Percentiles rank a stretch among this genome's conserved stretches.
These are phyloP conservation scores for Fusarium phyllophilum DNA, from an alignment of 2,329 filamentous ascomycete genomes.

Conservation along the genomic window DNA sequence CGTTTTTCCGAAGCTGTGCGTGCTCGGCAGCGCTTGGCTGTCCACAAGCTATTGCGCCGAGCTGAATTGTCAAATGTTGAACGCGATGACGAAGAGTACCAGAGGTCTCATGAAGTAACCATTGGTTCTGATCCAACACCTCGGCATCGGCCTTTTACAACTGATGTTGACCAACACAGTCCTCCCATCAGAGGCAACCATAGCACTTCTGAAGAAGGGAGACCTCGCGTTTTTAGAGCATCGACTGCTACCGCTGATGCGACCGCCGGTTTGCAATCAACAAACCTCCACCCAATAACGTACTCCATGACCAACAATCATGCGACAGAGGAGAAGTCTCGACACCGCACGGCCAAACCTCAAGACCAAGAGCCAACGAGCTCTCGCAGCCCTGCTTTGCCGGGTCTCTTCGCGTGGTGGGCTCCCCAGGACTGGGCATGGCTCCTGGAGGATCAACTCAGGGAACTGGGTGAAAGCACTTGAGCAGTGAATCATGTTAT, in stretches of 20 bases:
- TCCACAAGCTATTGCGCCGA: neutral
- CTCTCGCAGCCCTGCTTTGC: neutral
- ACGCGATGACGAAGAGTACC: neutral
- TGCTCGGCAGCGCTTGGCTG: neutral
- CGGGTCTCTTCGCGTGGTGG: neutral
- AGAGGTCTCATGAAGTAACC: neutral
- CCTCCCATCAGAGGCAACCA: fast-evolving
- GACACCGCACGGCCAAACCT: fast-evolving
- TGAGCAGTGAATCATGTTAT: neutral
- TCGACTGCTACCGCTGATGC: neutral
- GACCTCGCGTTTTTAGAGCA: neutral
- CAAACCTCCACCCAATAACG: neutral
- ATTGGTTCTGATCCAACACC: neutral
- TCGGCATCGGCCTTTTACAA: neutral
- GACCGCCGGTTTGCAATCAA: neutral
- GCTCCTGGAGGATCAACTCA: neutral
- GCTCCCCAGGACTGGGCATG: neutral
- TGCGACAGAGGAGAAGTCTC: neutral
- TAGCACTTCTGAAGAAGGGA: neutral
- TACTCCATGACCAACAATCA: neutral
- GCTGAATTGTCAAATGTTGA: neutral
- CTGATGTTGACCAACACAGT: neutral
- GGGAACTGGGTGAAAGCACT: neutral
- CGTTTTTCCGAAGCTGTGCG: neutral
- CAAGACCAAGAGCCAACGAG: neutral